Evolutionary conservation across 345 rosid genomes (phyloP).

Genomic region (Bruguiera gymnorhiza): DNA sequence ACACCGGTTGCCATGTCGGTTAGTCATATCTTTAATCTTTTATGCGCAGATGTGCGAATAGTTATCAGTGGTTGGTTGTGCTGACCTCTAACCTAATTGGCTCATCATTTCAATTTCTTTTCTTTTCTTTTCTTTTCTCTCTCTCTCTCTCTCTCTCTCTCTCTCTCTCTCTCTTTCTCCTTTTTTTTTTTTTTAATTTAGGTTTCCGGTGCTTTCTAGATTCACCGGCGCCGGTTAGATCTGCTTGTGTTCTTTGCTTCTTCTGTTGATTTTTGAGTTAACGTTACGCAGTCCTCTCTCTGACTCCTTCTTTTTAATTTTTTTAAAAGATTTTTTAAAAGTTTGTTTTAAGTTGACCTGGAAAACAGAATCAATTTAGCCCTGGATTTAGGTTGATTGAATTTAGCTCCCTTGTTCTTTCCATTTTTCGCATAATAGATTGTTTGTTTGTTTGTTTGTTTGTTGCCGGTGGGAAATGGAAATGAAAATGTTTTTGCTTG

Average conservation of each 20-base stretch:
- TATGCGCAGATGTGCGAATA: background rate
- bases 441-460: background rate
- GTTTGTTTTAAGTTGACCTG: conserved; percentile 1
- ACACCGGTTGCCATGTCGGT: conserved; percentile 21
- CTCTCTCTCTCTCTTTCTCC: background rate
- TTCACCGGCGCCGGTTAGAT: no score
- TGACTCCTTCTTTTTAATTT: background rate
- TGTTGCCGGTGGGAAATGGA: no score
- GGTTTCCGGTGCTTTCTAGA: no score
- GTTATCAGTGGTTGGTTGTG: background rate
- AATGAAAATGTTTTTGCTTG: no score
- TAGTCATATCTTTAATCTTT: background rate
- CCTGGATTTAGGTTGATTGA: background rate
- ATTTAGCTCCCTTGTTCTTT: background rate
- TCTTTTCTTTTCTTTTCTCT: background rate
- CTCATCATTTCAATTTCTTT: background rate
- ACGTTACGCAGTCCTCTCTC: background rate
- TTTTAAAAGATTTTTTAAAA: no score
- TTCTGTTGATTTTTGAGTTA: no score
- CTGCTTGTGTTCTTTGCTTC: no score
- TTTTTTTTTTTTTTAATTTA: no score
- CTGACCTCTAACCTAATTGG: background rate
- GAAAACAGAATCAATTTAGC: background rate
- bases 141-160: no score
- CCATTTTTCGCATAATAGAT: background rate